phyloP scores from a whole-genome alignment of 1,139 yeast genomes.

The Kodamaea fungicola region DNA sequence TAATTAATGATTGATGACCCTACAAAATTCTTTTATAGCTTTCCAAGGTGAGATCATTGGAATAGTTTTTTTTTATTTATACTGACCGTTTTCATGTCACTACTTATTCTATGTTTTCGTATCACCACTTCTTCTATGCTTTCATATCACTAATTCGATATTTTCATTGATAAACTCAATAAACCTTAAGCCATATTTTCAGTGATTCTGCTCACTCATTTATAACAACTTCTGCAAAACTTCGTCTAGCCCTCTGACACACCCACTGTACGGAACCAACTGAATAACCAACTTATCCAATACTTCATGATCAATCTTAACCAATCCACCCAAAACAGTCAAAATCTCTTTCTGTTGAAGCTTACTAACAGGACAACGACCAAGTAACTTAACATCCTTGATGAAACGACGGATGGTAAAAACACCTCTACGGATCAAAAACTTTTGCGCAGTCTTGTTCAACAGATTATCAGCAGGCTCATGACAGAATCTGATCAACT shows the following conservation, averaged over 20 bases:
- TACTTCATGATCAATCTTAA: slow-evolving; percentile 5
- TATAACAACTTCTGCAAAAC: slow-evolving; percentile 4
- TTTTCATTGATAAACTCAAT: too few relatives aligned
- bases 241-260: slow-evolving; percentile 16
- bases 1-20: too few relatives aligned
- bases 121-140: too few relatives aligned
- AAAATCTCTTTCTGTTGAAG: slow-evolving; percentile 34
- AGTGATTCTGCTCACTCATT: too few relatives aligned
- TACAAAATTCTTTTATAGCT: too few relatives aligned
- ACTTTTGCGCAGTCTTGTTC: slow-evolving; percentile 19
- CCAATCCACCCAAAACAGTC: slow-evolving; percentile 25
- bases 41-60: too few relatives aligned
- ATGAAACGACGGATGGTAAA: slow-evolving; percentile 34
- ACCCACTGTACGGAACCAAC: slow-evolving; percentile 22
- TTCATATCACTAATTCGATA: too few relatives aligned
- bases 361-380: slow-evolving; percentile 32
- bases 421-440: slow-evolving; percentile 28
- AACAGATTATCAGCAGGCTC: slow-evolving; percentile 14
- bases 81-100: too few relatives aligned
- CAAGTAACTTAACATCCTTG: slow-evolving; percentile 29
- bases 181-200: too few relatives aligned
- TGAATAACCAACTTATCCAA: slow-evolving; percentile 23
- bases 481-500: slow-evolving; percentile 27
- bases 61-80: too few relatives aligned
- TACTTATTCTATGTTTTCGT: too few relatives aligned